phyloP scores from a whole-genome alignment of 139 green algal species.

The Diplosphaera chodatii region DNA sequence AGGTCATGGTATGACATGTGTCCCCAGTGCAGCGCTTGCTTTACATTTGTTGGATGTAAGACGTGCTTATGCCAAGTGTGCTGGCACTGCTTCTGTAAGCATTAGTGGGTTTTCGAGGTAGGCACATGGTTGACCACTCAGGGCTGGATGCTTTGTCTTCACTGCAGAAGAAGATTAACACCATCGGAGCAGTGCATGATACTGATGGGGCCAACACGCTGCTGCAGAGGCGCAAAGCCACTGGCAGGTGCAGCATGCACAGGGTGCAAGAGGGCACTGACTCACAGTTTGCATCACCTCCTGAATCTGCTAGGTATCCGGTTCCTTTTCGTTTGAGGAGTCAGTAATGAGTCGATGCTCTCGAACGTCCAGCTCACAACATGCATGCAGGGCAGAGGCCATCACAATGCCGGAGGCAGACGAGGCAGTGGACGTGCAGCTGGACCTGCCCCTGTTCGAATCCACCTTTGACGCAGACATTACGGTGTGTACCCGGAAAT shows the following conservation, averaged over 20 bases:
- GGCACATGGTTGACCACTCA: neutral
- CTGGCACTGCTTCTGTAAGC: no score
- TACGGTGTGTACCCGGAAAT: no score
- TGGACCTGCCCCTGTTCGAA: neutral
- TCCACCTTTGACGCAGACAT: neutral
- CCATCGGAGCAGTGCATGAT: conserved; percentile 5
- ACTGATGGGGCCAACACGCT: conserved; percentile 14
- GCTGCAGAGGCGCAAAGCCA: conserved; percentile 27
- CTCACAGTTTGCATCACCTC: no score
- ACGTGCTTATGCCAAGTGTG: no score
- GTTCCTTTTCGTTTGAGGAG: no score
- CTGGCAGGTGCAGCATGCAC: conserved; percentile 33
- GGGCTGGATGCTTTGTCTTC: neutral
- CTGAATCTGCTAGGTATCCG: no score
- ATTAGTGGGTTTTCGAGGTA: no score
- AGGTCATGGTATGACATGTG: conserved; percentile 40
- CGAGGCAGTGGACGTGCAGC: neutral
- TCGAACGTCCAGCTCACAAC: no score
- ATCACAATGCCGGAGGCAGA: neutral
- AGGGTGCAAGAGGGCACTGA: no score
- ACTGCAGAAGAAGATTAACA: conserved; percentile 26
- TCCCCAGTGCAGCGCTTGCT: no score
- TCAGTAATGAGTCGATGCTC: no score
- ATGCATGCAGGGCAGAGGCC: neutral
- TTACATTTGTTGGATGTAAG: no score